Conservation (phyloP, 2,329 filamentous ascomycete species). For the Esteya vermicola region DNA sequence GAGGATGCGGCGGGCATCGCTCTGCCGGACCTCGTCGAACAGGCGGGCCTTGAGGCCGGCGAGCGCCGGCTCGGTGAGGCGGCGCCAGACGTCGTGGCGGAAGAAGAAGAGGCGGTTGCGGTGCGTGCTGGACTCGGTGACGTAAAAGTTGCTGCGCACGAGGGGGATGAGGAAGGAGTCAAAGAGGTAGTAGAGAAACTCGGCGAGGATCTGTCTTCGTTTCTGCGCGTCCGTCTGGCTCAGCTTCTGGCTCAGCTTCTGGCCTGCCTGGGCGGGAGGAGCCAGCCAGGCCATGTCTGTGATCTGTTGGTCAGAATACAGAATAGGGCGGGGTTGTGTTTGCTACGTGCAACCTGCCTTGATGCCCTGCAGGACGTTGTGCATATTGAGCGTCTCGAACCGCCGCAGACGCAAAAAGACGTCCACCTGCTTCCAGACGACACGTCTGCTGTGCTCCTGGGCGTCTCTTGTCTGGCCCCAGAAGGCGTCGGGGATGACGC, state of each 20-base stretch:
- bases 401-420: constrained; percentile 62
- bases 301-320: constrained; percentile 31
- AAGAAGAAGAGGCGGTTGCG: constrained; percentile 83
- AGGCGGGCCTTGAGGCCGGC: constrained; percentile 51
- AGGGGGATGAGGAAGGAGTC: constrained; percentile 85
- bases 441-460: constrained; percentile 42
- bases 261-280: constrained; percentile 27
- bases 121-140: constrained; percentile 76
- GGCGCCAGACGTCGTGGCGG: constrained; percentile 81
- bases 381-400: constrained; percentile 68
- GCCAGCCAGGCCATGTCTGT: constrained; percentile 59
- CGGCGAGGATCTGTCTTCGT: constrained; percentile 62
- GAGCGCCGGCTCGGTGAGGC: constrained; percentile 60
- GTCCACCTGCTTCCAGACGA: constrained; percentile 56
- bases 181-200: constrained; percentile 85
- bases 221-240: constrained; percentile 62
- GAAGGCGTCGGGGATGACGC: constrained; percentile 59
- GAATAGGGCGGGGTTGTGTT: not conserved
- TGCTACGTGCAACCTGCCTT: constrained; percentile 37
- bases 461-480: constrained; percentile 51
- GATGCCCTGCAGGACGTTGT: constrained; percentile 62
- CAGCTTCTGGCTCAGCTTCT: no score
- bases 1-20: constrained; percentile 42
- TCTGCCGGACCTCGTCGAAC: constrained; percentile 60
- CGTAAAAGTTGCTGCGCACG: constrained; percentile 77